Evolutionary conservation across 805 yeast genomes (phyloP).

Genomic region (Starmerella stigmatis): DNA sequence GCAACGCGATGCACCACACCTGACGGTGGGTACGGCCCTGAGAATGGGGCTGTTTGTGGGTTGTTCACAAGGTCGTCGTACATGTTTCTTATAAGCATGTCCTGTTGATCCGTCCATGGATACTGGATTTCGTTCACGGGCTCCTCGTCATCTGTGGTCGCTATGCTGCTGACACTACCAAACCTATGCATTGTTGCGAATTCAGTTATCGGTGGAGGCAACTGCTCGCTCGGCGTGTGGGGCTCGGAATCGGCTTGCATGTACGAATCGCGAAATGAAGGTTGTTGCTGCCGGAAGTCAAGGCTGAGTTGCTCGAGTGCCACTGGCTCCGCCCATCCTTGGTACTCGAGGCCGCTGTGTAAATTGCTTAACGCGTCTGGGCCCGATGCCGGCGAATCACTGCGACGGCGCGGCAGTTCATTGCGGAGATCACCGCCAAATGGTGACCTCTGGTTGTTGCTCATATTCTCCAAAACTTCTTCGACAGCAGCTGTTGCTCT

Average conservation of each 20-base stretch:
- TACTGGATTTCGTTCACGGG: constrained; percentile 14
- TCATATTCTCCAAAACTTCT: background rate
- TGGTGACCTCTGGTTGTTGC: constrained; percentile 1
- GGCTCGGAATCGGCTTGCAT: constrained; percentile 18
- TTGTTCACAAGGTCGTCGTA: constrained; percentile 43
- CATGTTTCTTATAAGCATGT: constrained; percentile 37
- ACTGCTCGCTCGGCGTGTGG: constrained; percentile 25
- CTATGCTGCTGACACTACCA: constrained; percentile 26
- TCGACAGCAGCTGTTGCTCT: background rate
- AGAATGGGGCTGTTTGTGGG: constrained; percentile 61
- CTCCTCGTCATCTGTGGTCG: constrained; percentile 28
- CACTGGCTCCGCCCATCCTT: constrained; percentile 6
- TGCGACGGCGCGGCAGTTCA: background rate
- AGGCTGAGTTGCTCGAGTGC: constrained; percentile 3
- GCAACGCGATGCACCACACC: constrained; percentile 55
- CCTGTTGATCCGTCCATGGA: constrained; percentile 30
- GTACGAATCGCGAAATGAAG: constrained; percentile 2
- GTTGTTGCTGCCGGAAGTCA: background rate
- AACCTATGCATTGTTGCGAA: constrained; percentile 22
- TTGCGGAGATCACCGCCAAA: constrained; percentile 10
- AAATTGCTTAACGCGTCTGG: background rate
- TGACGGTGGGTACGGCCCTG: constrained; percentile 53
- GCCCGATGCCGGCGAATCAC: background rate
- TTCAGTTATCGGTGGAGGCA: constrained; percentile 14
- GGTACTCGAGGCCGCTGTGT: constrained; percentile 1